A percentile compares a stretch with the other conserved stretches of the same genome.
phyloP scores from a whole-genome alignment of 2,329 filamentous ascomycete genomes.

The Exophiala sp. region DNA sequence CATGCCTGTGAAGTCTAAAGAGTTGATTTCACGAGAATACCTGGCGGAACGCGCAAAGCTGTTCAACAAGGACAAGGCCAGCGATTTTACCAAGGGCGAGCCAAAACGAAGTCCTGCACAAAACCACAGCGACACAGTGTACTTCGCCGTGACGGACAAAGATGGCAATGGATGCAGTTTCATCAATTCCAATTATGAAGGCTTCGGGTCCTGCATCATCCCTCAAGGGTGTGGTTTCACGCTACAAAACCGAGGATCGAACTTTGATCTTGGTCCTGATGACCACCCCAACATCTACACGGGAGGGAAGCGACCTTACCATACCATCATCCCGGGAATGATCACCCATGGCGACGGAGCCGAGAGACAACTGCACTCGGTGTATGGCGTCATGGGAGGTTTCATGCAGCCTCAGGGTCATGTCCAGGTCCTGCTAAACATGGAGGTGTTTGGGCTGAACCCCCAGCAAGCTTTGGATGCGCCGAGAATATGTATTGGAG shows the following conservation, averaged over 20 bases:
- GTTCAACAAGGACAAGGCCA: conserved; percentile 54
- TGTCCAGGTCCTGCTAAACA: conserved; percentile 86
- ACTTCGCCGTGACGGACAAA: conserved; percentile 79
- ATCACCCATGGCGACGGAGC: conserved; percentile 61
- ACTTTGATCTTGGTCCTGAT: conserved; percentile 66
- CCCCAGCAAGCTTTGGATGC: conserved; percentile 89
- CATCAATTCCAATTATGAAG: conserved; percentile 92
- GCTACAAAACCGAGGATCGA: conserved; percentile 83
- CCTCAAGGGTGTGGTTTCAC: conserved; percentile 86
- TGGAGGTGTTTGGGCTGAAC: conserved; percentile 74
- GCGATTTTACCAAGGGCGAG: conserved; percentile 60
- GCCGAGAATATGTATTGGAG: conserved; percentile 82
- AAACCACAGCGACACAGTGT: conserved; percentile 86
- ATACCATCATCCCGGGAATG: conserved; percentile 94
- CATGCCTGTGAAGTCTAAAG: conserved; percentile 60
- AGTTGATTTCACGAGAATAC: conserved; percentile 70
- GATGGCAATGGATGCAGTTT: conserved; percentile 89
- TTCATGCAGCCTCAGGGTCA: conserved; percentile 99
- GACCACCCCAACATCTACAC: conserved; percentile 76
- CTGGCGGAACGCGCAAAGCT: conserved; percentile 66
- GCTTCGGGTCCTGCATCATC: conserved; percentile 81
- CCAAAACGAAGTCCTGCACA: conserved; percentile 67
- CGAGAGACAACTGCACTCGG: conserved; percentile 73
- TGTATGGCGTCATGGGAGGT: conserved; percentile 96
- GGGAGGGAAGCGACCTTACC: conserved; percentile 85